Base-by-base conservation (phyloP, 345 rosid species). In the Pugionium dolabratum region DNA sequence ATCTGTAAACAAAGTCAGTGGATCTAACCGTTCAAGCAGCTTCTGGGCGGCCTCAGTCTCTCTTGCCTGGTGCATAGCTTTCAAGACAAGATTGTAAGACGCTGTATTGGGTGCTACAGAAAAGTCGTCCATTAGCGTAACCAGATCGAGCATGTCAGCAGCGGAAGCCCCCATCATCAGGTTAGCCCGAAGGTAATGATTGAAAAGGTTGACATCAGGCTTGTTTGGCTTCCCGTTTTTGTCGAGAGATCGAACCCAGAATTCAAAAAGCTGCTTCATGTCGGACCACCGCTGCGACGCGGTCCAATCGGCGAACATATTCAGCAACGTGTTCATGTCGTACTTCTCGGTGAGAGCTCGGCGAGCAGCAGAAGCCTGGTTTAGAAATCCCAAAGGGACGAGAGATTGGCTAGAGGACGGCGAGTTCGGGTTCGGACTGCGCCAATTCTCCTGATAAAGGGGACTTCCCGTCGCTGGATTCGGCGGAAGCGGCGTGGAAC, bases 401-500 rank as follows among this genome's bases (percentile, higher is more conserved):
- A 84, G 66, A 39, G 93, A 69, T 30, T 82, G 82, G 27, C 54
- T 43, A 9, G 53, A 28, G 6, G 85, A 27, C 9, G 67, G 50
- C 11, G 71, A 39, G 35, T 50, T 54, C 0, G 79, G 82, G 43
- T 75, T 71, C 27, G 91, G 96, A 70, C 37, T 82, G 7, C 99
- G 83, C 96, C 95, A 94, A 68, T 85, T 86, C 64, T 89, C 90
- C 11, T 74, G 80, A 74, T 90, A 93, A 48, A 88, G 79, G 0
- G 98, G 96, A 68, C 96, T 88, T 36, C 95, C 97, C 26, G 95
- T 73, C 4, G 93, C 89, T 0, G 99, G 96, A 72, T 85, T 94
- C 0, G 99, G 95, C 2, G 96, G 99, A 49, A 93, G 88, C 32
- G 91, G 84, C 0, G 87, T 66, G 2, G 79, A 53, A 4, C 7